Evolutionary conservation across 2,329 filamentous ascomycete species (phyloP).

Genomic region (Colletotrichum paranaense): DNA sequence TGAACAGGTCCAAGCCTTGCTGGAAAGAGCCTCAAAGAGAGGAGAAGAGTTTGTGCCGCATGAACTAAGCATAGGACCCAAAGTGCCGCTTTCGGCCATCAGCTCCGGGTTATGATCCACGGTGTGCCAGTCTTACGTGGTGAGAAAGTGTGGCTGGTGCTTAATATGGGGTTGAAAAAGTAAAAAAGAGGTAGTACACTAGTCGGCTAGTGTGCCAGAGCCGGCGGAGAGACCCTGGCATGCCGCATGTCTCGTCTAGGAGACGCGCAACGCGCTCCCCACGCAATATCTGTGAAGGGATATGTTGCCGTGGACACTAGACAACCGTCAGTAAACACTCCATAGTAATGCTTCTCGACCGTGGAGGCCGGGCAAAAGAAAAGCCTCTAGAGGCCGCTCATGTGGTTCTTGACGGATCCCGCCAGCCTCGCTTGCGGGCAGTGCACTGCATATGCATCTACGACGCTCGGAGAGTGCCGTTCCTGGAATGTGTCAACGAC

Average conservation of each 20-base stretch:
- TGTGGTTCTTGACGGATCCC: not conserved
- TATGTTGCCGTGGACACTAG: conserved; percentile 16
- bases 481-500: conserved; percentile 6
- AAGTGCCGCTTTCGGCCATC: conserved; percentile 13
- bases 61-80: conserved; percentile 21
- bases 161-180: conserved; percentile 17
- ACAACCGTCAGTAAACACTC: conserved; percentile 8
- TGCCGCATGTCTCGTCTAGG: conserved; percentile 16
- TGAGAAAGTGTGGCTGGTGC: conserved; percentile 27
- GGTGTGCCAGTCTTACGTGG: not conserved
- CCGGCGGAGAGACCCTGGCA: not conserved
- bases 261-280: conserved; percentile 33
- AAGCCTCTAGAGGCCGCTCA: not conserved
- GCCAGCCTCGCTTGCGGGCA: not conserved
- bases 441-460: not conserved
- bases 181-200: not conserved
- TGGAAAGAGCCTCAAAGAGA: conserved; percentile 25
- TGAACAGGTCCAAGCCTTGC: conserved; percentile 19
- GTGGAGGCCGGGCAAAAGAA: not conserved
- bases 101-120: not conserved
- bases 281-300: conserved; percentile 6
- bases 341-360: not conserved
- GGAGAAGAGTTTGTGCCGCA: not conserved
- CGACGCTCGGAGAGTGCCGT: conserved; percentile 4
- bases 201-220: not conserved